Conservation (phyloP, 2,329 filamentous ascomycete species). For the Nemania sp. region DNA sequence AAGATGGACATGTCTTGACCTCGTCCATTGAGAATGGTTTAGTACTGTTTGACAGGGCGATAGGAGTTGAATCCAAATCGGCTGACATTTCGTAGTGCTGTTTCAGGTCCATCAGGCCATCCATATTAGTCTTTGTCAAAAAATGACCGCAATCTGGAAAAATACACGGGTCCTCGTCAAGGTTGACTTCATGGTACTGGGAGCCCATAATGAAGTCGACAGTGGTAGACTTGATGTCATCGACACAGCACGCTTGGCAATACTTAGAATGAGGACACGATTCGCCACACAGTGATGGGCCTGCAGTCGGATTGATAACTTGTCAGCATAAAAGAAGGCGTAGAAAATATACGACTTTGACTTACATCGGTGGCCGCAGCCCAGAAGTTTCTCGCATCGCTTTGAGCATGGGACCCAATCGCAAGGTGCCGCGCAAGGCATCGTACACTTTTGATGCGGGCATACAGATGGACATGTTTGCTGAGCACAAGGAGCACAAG, state of each 20-base stretch:
- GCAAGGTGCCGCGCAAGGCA: conserved; percentile 63
- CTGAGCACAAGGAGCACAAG: conserved; percentile 64
- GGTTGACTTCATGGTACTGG: conserved; percentile 59
- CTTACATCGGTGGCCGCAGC: conserved; percentile 63
- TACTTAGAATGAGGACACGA: conserved; percentile 54
- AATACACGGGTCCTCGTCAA: conserved; percentile 63
- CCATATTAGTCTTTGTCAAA: conserved; percentile 61
- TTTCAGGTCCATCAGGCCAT: conserved; percentile 60
- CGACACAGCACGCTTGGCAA: conserved; percentile 60
- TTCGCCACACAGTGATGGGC: conserved; percentile 63
- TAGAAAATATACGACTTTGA: background rate
- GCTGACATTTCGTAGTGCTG: conserved; percentile 34
- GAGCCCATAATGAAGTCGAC: conserved; percentile 57
- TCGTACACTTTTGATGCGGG: conserved; percentile 48
- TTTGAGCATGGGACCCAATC: conserved; percentile 66
- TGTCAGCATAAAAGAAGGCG: background rate
- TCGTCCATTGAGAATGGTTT: conserved; percentile 53
- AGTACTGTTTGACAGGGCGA: conserved; percentile 2
- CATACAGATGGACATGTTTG: conserved; percentile 57
- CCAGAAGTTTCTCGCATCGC: conserved; percentile 56
- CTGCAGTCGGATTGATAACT: background rate
- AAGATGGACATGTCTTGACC: conserved; percentile 60
- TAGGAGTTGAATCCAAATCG: background rate
- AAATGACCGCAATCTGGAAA: conserved; percentile 67
- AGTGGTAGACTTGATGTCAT: conserved; percentile 46